Percentiles rank a stretch among this genome's conserved stretches.
These are phyloP conservation scores for Neofusicoccum sp. DNA, from an alignment of 2,329 filamentous ascomycete species.

Conservation along the genomic window DNA sequence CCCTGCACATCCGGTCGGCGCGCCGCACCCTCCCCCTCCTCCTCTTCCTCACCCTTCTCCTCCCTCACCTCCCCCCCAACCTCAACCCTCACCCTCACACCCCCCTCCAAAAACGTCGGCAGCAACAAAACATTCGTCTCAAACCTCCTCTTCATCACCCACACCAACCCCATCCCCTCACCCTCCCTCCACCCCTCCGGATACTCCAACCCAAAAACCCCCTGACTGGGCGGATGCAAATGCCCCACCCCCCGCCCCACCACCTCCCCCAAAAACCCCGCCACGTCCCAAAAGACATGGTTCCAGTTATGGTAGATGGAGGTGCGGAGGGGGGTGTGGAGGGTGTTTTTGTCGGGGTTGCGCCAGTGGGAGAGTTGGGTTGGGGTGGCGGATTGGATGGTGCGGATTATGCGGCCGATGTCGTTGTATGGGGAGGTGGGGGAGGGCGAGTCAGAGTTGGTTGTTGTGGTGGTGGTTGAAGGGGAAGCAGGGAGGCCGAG, in stretches of 20 bases:
- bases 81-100: background rate
- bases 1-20: too few relatives aligned
- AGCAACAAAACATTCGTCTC: background rate
- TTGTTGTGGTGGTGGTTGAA: background rate
- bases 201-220: background rate
- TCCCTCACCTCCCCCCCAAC: background rate
- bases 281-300: slow-evolving; percentile 4
- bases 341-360: background rate
- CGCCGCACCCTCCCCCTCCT: too few relatives aligned
- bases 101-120: background rate
- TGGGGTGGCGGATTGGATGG: background rate
- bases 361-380: background rate
- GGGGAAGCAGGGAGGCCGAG: background rate
- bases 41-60: too few relatives aligned
- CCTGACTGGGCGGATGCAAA: background rate
- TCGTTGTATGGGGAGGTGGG: background rate
- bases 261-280: background rate
- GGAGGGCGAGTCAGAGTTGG: too few relatives aligned
- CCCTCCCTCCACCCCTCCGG: background rate
- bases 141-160: background rate
- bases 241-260: background rate
- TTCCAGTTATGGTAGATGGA: background rate
- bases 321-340: background rate
- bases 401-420: background rate
- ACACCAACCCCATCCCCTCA: background rate